Evolutionary conservation across 2,329 filamentous ascomycete genomes (phyloP), one percentile per base, ranked within the genome.

Genomic region (Mycocentrospora acerina): DNA sequence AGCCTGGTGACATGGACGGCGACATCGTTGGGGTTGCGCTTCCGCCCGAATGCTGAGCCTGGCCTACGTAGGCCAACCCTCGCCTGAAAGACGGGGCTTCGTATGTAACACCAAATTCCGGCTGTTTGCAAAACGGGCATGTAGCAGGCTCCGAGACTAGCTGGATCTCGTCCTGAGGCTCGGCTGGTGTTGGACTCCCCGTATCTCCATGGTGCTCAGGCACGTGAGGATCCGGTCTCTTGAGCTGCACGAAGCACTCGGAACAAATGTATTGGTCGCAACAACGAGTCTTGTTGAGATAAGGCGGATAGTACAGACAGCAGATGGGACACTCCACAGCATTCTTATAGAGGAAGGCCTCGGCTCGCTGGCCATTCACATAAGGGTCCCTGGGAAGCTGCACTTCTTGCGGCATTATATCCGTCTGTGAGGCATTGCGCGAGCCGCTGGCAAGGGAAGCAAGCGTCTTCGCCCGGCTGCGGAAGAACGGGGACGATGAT

Each of bases 231-330:
- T 98, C 91, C 4, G 90, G 84, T 28, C 93, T 82, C 66, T 96
- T 97, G 64, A 98, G 98, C 67, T 98, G 93, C 4, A 98, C 93
- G 59, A 98, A 98, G 67, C 93, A 98, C 71, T 98, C 93, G 28
- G 90, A 97, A 70, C 93, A 98, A 47, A 98, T 97, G 5, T 87
- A 78, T 64, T 98, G 93, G 57, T 95, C 90, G 67, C 93, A 98
- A 64, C 93, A 98, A 51, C 93, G 79, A 1, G 93, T 98, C 51
- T 84, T 86, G 70, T 98, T 98, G 19, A 98, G 77, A 61, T 94
- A 94, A 3, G 90, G 90, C 1, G 93, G 93, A 53, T 97, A 98
- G 55, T 90, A 94, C 36, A 97, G 75, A 64, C 97, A 95, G 72
- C 93, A 98, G 46, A 98, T 95, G 4, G 93, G 91, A 58, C 93